Percentiles rank a stretch among this genome's conserved stretches.
Evolutionary conservation across 1,284 basidiomycete genomes (phyloP).

Genomic region (Volvariella surrecta): DNA sequence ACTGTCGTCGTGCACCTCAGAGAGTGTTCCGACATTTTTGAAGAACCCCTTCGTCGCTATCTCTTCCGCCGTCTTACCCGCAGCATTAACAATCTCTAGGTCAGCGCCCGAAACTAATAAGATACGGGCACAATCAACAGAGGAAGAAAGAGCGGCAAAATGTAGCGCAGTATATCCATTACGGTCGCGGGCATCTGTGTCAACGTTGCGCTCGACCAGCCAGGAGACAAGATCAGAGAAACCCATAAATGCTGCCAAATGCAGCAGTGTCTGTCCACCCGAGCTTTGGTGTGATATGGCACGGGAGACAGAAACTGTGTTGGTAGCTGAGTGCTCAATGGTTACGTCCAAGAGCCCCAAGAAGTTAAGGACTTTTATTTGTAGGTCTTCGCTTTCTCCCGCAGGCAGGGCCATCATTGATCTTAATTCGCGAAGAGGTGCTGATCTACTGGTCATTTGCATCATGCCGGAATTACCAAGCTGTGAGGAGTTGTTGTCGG

Average conservation of each 20-base stretch:
- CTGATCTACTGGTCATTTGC: slow-evolving; percentile 36
- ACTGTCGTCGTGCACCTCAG: slow-evolving; percentile 30
- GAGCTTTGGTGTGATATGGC: slow-evolving; percentile 59
- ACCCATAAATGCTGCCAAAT: slow-evolving; percentile 79
- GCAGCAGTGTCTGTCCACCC: slow-evolving; percentile 79
- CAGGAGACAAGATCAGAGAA: slow-evolving; percentile 69
- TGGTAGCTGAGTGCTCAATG: slow-evolving; percentile 29
- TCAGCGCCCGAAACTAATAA: slow-evolving; percentile 79
- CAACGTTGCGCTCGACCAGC: slow-evolving; percentile 66
- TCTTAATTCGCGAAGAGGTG: slow-evolving; percentile 36
- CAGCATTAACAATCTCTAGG: slow-evolving; percentile 63
- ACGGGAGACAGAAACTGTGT: slow-evolving; percentile 25
- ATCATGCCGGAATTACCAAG: slow-evolving; percentile 27
- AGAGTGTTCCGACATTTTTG: slow-evolving; percentile 24
- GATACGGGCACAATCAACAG: slow-evolving; percentile 56
- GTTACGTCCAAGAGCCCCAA: slow-evolving; percentile 64
- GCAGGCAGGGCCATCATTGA: slow-evolving; percentile 25
- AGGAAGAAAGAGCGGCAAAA: slow-evolving; percentile 70
- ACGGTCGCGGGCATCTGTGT: slow-evolving; percentile 79
- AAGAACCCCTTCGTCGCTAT: slow-evolving; percentile 53
- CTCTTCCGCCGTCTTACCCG: slow-evolving; percentile 78
- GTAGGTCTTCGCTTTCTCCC: slow-evolving; percentile 55
- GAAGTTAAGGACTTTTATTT: slow-evolving; percentile 74
- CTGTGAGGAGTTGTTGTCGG: slow-evolving; percentile 19
- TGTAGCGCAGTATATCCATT: slow-evolving; percentile 91